Base-by-base conservation (phyloP, 2,329 filamentous ascomycete species). In the Talaromyces sp. region DNA sequence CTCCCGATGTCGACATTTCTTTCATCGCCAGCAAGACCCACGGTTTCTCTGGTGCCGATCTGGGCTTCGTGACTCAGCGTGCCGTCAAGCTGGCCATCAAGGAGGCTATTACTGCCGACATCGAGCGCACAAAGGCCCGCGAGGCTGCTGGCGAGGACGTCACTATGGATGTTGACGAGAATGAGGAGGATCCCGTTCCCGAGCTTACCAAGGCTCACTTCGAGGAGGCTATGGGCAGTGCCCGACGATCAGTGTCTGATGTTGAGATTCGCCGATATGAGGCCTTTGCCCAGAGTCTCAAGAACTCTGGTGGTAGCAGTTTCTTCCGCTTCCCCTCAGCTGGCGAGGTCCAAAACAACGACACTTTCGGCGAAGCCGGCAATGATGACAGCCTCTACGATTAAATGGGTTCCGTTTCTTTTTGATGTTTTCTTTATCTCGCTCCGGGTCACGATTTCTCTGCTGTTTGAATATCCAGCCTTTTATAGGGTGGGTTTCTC, bases 51-150 rank as follows among this genome's bases (percentile, higher is more conserved):
- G 94, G 94, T 92, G 94, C 94, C 70, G 94, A 99, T 89, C 84
- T 99, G 74, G 94, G 94, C 59, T 99, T 97, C 81, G 92, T 99
- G 72, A 97, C 94, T 20, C 94, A 99, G 81, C 91, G 94, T 75
- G 94, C 94, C 49, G 94, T 96, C 82, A 99, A 99, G 86, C 87
- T 97, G 70, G 94, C 94, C 66, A 99, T 99, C 81, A 99, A 99
- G 85, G 88, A 99, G 80, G 87, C 93, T 27, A 99, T 99, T 67
- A 81, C 86, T 16, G 72, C 83, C 42, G 93, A 97, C 57, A 97
- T 99, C 65, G 90, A 96, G 78, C 89, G 90, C 64, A 82, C 83
- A 70, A 96, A 96, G 85, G 88, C 88, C 68, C 91, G 89, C 52
- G 93, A 96, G 79, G 92, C 89, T 58, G 81, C 87, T 64, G 90